Evolutionary conservation across 2,329 filamentous ascomycete genomes (phyloP), one percentile per base, ranked within the genome.

Genomic region (Pseudogymnoascus destructans): DNA sequence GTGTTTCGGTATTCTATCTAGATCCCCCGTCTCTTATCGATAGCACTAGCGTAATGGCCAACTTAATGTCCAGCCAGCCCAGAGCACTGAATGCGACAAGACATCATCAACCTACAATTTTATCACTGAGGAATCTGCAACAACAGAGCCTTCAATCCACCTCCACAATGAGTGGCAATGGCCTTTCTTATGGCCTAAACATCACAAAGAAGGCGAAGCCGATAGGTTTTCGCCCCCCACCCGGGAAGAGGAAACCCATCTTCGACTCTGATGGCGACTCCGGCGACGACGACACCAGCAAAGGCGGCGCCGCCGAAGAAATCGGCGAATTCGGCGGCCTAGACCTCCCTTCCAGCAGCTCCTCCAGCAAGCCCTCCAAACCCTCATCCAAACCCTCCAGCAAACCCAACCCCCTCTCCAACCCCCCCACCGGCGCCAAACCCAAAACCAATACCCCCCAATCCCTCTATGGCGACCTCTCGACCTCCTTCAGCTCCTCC

Each of bases 261-360:
- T 82, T 87, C 63, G 80, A 79, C 61, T 79, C 77, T 61, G 78
- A 78, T 61, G 77, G 76, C 61, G 77, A 79, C 64, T 79, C 77
- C 1, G 82, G 82, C 61, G 74, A 80, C 58, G 78, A 79, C 38
- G 67, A 69, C 17, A 67, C 65, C 65, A 40, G 59, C 63, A 25
- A 58, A 59, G 15, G 69, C 35, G 69, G 67, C 10, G 70, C 70
- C 15, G 71, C 73, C 19, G 77, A 84, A 63, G 75, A 79, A 54
- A 83, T 88, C 64, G 80, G 75, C 56, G 83, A 84, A 63, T 73
- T 86, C 58, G 77, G 80, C 62, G 77, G 78, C 56, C 74, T 78
- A 4, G 52, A 55, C 19, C 15, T 33, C 17, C 52, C 52, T 15
- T 32, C 46, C n/a, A 52, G 46, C 46, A 52, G 27, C 7, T 13